Base-by-base conservation (phyloP, 139 green algal genomes). In the Coelastrella sp. region DNA sequence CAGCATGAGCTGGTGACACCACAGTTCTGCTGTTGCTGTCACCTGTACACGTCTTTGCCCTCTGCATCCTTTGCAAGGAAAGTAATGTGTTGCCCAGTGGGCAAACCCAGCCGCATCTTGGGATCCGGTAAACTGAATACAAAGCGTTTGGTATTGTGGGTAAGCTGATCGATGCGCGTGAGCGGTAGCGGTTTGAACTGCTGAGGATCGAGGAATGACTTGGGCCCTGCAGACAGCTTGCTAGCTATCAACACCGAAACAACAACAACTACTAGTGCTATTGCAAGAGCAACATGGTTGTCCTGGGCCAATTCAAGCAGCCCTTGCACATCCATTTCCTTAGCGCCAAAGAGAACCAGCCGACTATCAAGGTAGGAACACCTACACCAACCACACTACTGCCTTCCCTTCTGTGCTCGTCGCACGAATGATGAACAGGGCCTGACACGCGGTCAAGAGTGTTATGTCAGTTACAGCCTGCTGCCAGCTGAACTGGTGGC, bases 41-140 rank as follows among this genome's bases (percentile, higher is more conserved):
- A 82, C 75, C 75, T 79, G 83, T 94, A 90, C 6, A 96, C 86
- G 21, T 94, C 86, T 30, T 88, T 90, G 40, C 90, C 94, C 2
- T 96, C 88, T 0, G 45, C 71, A n/a, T 88, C 87, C 27, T 83
- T 82, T 0, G 88, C 88, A n/a, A 89, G 76, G 84, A 98, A 94
- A 1, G 90, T 90, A 45, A 98, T 94, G 84, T 98, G 95, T 89
- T 97, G 92, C 7, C 95, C 95, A 21, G 96, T 90, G 19, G 95
- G 95, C 45, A 98, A 88, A 0, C 95, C 95, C 41, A 98, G 85
- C 43, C 89, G 71, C 84, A 95, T 91, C 25, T 93, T 67, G 2
- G 88, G 72, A 30, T 91, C 84, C 3, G 92, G 91, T 37, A 98
- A 88, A 11, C 57, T 84, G 73, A 98, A 98, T 6, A 91, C 79